phyloP scores from a whole-genome alignment of 2,329 filamentous ascomycete species.

The Exophiala dermatitidis region DNA sequence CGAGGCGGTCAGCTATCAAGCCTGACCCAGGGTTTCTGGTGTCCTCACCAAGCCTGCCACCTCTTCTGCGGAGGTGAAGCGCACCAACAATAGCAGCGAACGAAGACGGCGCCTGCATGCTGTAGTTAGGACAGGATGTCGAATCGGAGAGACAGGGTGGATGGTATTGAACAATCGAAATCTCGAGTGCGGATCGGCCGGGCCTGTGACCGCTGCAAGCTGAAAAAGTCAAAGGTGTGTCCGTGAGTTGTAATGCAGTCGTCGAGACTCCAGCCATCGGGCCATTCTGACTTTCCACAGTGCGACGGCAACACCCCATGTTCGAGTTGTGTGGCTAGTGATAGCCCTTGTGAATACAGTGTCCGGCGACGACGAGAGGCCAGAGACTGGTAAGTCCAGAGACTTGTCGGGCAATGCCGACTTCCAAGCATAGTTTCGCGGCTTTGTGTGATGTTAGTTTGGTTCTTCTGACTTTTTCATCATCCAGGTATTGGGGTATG shows the following conservation, averaged over 20 bases:
- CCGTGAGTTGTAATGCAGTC: neutral
- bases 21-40: neutral
- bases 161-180: constrained; percentile 8
- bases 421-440: neutral
- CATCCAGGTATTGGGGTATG: constrained; percentile 18
- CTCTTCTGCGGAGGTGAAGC: neutral
- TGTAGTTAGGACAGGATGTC: constrained; percentile 4
- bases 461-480: neutral
- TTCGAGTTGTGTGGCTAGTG: constrained; percentile 12
- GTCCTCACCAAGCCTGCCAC: neutral
- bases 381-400: constrained; percentile 18
- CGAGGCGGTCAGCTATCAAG: neutral
- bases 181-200: constrained; percentile 15
- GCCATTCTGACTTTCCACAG: neutral
- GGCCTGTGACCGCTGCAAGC: constrained; percentile 21
- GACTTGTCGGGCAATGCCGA: too few species aligned
- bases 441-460: neutral
- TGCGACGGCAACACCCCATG: constrained; percentile 20
- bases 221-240: constrained; percentile 20
- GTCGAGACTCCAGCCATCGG: too few species aligned
- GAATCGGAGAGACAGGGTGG: constrained; percentile 11
- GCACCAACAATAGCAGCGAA: neutral
- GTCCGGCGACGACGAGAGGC: constrained; percentile 19
- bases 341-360: constrained; percentile 21
- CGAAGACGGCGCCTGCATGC: neutral